These are phyloP conservation scores for Haberlea rhodopensis DNA, from an alignment of 257 asterid species.

Conservation along the genomic window DNA sequence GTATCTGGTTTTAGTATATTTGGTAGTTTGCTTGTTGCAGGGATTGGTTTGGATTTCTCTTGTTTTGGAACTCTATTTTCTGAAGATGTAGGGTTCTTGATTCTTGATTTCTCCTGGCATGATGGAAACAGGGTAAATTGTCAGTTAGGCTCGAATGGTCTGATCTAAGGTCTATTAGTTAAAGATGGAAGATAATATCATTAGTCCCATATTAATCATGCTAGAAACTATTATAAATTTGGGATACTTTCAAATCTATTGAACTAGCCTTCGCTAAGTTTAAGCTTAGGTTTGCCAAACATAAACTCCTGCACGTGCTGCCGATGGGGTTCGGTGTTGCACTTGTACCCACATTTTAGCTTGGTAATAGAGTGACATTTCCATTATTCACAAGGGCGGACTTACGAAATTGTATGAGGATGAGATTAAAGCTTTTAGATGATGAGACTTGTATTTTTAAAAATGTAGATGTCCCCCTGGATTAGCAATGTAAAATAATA, in stretches of 20 bases:
- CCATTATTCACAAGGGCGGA: background rate
- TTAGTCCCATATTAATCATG: background rate
- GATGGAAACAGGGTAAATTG: slow-evolving; percentile 4
- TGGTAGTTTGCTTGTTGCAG: slow-evolving; percentile 24
- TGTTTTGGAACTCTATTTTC: slow-evolving; percentile 27
- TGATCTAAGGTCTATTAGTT: background rate
- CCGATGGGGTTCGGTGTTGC: background rate
- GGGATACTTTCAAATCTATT: too few relatives aligned
- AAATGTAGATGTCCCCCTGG: too few relatives aligned
- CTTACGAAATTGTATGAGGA: too few relatives aligned
- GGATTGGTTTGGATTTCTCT: slow-evolving; percentile 26
- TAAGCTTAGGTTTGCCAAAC: too few relatives aligned
- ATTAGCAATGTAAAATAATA: background rate
- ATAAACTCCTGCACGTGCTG: too few relatives aligned
- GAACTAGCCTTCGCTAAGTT: too few relatives aligned
- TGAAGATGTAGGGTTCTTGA: slow-evolving; percentile 32
- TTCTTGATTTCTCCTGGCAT: slow-evolving; percentile 54
- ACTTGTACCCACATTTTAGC: background rate
- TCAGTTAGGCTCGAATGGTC: background rate
- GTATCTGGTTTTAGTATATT: slow-evolving; percentile 26
- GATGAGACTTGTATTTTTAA: too few relatives aligned
- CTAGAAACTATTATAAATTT: too few relatives aligned
- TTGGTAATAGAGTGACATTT: background rate
- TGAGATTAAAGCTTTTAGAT: too few relatives aligned
- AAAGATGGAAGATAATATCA: background rate